Evolutionary conservation across 1,139 yeast species (phyloP).

Genomic region (Taphrina betulina): DNA sequence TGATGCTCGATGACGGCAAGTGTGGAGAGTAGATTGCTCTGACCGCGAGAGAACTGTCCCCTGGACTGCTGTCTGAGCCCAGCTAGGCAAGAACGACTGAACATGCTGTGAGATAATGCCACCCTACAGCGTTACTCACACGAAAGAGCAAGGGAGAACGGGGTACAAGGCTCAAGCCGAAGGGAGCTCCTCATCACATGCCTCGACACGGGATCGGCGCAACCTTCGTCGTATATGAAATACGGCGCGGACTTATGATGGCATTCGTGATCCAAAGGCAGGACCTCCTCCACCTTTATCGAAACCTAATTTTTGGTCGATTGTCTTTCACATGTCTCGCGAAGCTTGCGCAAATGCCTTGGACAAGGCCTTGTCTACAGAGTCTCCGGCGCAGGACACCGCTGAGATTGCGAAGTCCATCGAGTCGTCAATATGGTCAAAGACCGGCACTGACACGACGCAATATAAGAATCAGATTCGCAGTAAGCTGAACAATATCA

Average conservation of each 20-base stretch:
- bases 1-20: conserved; percentile 34
- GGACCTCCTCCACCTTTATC: no score
- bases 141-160: neutral
- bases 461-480: conserved; percentile 22
- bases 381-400: conserved; percentile 1
- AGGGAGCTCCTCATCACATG: no score
- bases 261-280: no score
- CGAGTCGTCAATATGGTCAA: conserved; percentile 7
- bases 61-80: neutral
- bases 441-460: conserved; percentile 6
- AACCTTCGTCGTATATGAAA: no score
- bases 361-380: conserved; percentile 9
- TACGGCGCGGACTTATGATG: no score
- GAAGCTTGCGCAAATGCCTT: conserved; percentile 18
- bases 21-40: conserved; percentile 17
- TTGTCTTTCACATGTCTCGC: no score
- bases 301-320: no score
- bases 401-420: neutral
- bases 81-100: conserved; percentile 5
- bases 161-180: no score
- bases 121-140: no score
- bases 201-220: no score
- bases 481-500: conserved; percentile 18
- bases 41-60: neutral
- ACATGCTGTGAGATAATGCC: no score